A percentile compares a stretch with the other conserved stretches of the same genome.
phyloP scores from a whole-genome alignment of 345 rosid species.

The Aegle marmelos region DNA sequence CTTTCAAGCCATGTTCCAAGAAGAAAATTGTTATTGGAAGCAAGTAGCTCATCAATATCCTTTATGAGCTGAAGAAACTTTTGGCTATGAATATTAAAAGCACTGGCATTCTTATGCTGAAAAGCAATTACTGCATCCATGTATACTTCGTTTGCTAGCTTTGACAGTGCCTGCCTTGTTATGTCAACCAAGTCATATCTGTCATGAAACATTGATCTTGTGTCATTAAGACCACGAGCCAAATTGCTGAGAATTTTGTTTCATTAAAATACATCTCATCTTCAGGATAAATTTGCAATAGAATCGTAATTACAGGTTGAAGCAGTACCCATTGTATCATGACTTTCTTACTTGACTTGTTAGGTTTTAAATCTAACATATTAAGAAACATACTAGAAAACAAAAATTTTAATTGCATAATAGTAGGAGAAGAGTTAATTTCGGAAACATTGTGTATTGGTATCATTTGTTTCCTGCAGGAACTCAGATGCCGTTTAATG shows the following conservation, averaged over 20 bases:
- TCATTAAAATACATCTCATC: not conserved
- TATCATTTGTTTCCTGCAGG: not conserved
- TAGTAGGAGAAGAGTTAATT: not conserved
- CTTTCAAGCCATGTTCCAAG: slow-evolving; percentile 94
- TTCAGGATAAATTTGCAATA: not conserved
- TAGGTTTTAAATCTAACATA: not conserved
- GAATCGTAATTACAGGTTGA: not conserved
- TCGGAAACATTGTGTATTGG: not conserved
- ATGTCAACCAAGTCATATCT: slow-evolving; percentile 94
- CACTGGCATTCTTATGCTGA: slow-evolving; percentile 40
- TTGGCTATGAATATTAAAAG: slow-evolving; percentile 40
- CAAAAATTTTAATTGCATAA: not conserved
- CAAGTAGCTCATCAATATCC: slow-evolving; percentile 75
- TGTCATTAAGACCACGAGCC: not conserved
- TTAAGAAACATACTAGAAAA: not conserved
- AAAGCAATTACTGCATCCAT: slow-evolving; percentile 66
- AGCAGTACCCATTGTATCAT: not conserved
- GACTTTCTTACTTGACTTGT: not conserved
- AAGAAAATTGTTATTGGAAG: slow-evolving; percentile 76
- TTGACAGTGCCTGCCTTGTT: slow-evolving; percentile 87
- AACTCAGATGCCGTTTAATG: not conserved
- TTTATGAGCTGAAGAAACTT: slow-evolving; percentile 66
- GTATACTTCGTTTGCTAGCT: slow-evolving; percentile 79
- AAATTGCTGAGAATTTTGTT: not conserved
- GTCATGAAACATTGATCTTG: slow-evolving; percentile 19